These are phyloP conservation scores for Cercophora newfieldiana DNA, from an alignment of 495 filamentous ascomycete genomes.

Conservation along the genomic window DNA sequence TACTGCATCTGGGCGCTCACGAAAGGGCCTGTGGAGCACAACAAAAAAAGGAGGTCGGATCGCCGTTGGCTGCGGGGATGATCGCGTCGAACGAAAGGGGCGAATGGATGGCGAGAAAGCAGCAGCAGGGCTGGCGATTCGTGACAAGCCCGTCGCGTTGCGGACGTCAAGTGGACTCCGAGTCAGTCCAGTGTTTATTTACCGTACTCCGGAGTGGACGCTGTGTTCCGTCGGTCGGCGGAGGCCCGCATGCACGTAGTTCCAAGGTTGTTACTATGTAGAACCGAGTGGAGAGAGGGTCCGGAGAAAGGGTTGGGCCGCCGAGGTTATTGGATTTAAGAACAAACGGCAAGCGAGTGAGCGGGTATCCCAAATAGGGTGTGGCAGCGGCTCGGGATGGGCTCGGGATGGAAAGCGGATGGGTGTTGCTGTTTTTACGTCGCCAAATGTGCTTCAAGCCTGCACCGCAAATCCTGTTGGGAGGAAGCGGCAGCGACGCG, in stretches of 20 bases:
- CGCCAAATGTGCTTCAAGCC: not conserved
- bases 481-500: constrained; percentile 15
- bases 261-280: not conserved
- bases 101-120: constrained; percentile 8
- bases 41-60: constrained; percentile 6
- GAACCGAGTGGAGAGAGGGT: not conserved
- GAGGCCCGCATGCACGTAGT: not conserved
- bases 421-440: constrained; percentile 20
- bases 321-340: not conserved
- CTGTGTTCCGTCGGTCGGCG: constrained; percentile 5
- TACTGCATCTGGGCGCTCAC: not conserved
- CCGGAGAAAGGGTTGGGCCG: not conserved
- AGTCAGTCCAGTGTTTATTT: constrained; percentile 11
- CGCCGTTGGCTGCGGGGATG: not conserved
- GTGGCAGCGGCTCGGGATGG: constrained; percentile 17
- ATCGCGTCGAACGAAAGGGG: constrained; percentile 9
- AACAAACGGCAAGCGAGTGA: constrained; percentile 4
- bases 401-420: too few species aligned
- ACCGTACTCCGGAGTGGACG: not conserved
- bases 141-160: constrained; percentile 11
- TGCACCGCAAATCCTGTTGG: constrained; percentile 8
- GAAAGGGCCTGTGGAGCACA: constrained; percentile 10
- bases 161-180: not conserved
- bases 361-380: constrained; percentile 8
- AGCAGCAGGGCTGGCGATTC: constrained; percentile 18